Conservation (phyloP, 768 basidiomycete genomes). For the Lactifluus pinguis region DNA sequence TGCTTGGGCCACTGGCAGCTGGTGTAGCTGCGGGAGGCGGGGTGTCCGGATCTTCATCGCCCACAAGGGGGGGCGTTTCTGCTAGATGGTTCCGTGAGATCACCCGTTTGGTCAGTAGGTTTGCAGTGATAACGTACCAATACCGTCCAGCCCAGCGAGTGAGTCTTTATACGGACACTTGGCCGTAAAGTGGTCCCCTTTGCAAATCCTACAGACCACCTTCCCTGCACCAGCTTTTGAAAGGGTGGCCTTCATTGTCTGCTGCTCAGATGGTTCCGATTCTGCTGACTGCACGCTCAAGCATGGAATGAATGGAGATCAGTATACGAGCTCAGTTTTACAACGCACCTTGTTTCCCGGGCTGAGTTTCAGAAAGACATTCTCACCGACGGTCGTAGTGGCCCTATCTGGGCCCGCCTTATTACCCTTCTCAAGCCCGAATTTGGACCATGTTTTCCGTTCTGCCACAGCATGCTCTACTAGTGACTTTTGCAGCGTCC, state of each 20-base stretch:
- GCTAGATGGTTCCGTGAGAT: not conserved
- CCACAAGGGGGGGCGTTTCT: conserved; percentile 33
- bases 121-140: conserved; percentile 33
- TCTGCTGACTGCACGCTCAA: conserved; percentile 42
- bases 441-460: conserved; percentile 88
- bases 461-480: conserved; percentile 95
- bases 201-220: conserved; percentile 87
- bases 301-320: not conserved
- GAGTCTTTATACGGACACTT: conserved; percentile 98
- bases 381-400: conserved; percentile 87
- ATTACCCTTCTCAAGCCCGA: conserved; percentile 84
- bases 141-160: conserved; percentile 61
- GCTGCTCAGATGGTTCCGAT: conserved; percentile 55
- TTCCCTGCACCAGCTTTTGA: conserved; percentile 75
- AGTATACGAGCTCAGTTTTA: not conserved
- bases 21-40: conserved; percentile 9
- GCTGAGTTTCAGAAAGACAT: conserved; percentile 49
- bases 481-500: conserved; percentile 79
- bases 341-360: not conserved
- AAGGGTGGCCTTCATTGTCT: conserved; percentile 55
- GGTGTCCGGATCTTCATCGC: conserved; percentile 31
- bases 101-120: not conserved
- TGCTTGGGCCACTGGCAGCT: conserved; percentile 16
- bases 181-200: conserved; percentile 95
- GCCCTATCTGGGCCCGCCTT: conserved; percentile 84